A percentile compares a stretch with the other conserved stretches of the same genome.
Evolutionary conservation across 2,329 filamentous ascomycete genomes (phyloP).

Genomic region (Seiridium unicorne): DNA sequence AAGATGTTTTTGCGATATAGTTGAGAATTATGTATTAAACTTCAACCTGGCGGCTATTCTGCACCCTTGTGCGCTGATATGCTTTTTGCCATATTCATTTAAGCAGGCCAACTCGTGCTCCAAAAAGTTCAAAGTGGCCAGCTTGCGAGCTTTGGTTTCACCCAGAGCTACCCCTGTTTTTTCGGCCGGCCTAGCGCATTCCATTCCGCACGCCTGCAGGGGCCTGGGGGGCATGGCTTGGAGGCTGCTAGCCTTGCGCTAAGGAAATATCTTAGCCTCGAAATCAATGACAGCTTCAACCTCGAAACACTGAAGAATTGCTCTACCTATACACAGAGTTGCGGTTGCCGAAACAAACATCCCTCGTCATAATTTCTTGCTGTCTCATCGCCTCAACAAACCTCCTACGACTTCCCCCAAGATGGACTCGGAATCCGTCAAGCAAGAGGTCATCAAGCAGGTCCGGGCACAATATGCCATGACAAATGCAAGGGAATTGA

Average conservation of each 20-base stretch:
- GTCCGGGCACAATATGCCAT: constrained; percentile 64
- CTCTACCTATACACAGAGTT: too few relatives aligned
- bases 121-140: constrained; percentile 10
- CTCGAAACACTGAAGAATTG: neutral
- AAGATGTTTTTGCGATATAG: too few relatives aligned
- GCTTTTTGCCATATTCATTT: neutral
- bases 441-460: constrained; percentile 64
- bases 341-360: too few relatives aligned
- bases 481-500: constrained; percentile 67
- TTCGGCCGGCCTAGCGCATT: neutral
- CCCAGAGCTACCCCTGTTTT: constrained; percentile 5
- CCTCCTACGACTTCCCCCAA: constrained; percentile 9
- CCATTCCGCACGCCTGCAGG: neutral
- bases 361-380: too few relatives aligned
- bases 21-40: too few relatives aligned
- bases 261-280: constrained; percentile 9
- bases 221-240: neutral
- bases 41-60: neutral
- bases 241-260: constrained; percentile 7
- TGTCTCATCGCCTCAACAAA: too few relatives aligned
- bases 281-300: constrained; percentile 7
- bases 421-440: constrained; percentile 60
- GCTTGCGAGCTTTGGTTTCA: constrained; percentile 9
- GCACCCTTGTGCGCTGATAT: neutral
- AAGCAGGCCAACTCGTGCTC: neutral